A percentile compares a stretch with the other conserved stretches of the same genome.
Evolutionary conservation across 176 grass and related monocot genomes (phyloP).

Genomic region (Oryza glumipatula): DNA sequence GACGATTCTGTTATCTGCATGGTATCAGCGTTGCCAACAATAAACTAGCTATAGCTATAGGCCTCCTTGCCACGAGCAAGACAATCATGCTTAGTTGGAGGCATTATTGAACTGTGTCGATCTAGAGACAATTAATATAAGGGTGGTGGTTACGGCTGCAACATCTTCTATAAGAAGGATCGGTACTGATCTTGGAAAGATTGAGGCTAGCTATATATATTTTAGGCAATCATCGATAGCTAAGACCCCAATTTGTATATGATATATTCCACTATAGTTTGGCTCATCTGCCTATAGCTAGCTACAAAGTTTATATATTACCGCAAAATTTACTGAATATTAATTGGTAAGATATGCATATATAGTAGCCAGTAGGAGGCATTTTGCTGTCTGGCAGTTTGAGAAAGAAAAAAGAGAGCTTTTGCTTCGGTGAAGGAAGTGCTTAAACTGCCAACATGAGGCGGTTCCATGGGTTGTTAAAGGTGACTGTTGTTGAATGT

Average conservation of each 20-base stretch:
- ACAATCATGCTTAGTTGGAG: constrained; percentile 38
- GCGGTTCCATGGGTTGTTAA: too few relatives aligned
- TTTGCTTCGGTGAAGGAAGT: too few relatives aligned
- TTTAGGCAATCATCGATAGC: constrained; percentile 20
- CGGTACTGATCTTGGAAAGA: constrained; percentile 28
- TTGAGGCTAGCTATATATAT: constrained; percentile 4
- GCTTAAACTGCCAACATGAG: too few relatives aligned
- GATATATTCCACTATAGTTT: background rate
- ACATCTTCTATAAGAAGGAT: constrained; percentile 33
- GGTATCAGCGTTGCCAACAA: constrained; percentile 22
- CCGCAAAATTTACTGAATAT: background rate
- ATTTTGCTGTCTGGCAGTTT: background rate
- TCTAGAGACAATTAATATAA: background rate
- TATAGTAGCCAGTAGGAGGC: background rate
- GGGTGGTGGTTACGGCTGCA: constrained; percentile 42
- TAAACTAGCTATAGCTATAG: background rate
- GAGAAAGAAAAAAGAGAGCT: background rate
- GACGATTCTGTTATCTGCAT: constrained; percentile 21
- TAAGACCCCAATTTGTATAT: background rate
- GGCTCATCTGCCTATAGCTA: background rate
- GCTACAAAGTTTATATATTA: background rate
- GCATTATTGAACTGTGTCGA: constrained; percentile 20
- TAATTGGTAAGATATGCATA: background rate
- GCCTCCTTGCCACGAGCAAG: constrained; percentile 13
- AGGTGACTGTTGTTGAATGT: too few relatives aligned